Evolutionary conservation across 805 yeast genomes (phyloP), one percentile per base, ranked within the genome.

Genomic region (Debaryomyces tyrocola): DNA sequence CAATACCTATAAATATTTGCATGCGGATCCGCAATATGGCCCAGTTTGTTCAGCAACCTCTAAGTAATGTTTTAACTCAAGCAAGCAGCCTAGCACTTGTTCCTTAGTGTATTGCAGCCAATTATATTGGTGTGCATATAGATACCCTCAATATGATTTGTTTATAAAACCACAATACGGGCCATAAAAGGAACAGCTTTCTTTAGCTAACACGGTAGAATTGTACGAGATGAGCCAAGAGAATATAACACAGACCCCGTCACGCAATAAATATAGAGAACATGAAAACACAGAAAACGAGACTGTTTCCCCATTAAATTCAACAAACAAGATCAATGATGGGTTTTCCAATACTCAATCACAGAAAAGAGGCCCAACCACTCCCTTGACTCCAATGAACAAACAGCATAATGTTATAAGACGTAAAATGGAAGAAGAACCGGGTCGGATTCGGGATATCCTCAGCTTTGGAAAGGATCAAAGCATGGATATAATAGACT

Each of bases 351-450:
- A 15, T n/a, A 34, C 33, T 29, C 37, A 31, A 24, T 12, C 43
- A 18, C 34, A 41, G 24, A 43, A 43, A 37, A 55, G 74, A 39
- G 69, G 65, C 6, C 69, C 75, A 20, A 53, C 64, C 14, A 67
- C 75, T 5, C 75, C 75, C 1, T 50, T 68, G 41, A 56, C 68
- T 7, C 66, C 66, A 12, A 57, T 68, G 6, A 45, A 52, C 15
- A 47, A 57, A 17, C 62, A 56, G 21, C 18, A 28, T 29, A 56
- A 57, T 37, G 55, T 43, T 20, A 46, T 55, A 14, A 50, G 56
- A 46, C 48, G 66, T 49, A 49, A 53, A 41, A 40, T 55, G 35
- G 44, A 35, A 6, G 41, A 46, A 27, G 38, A 20, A n/a, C 9
- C 29, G 1, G 37, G 37, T 7, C 20, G 20, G 14, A 41, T 40